Evolutionary conservation across 2,329 filamentous ascomycete species (phyloP), one percentile per base, ranked within the genome.

Genomic region (Apiospora arundinis): DNA sequence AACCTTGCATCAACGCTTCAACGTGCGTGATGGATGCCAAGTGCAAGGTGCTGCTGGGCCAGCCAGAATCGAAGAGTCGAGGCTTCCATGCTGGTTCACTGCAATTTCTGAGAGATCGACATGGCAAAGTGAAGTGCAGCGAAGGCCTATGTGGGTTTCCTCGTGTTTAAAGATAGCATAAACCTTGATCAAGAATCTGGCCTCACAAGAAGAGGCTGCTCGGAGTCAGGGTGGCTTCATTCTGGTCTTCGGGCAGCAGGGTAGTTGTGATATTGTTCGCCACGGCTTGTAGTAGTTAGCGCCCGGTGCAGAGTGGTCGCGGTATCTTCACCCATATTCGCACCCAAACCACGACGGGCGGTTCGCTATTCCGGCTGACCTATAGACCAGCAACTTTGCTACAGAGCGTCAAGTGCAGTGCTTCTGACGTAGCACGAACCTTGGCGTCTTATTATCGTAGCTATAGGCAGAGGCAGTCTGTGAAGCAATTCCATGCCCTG

Each of bases 91-190:
- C 49, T 18, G 49, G 12, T 32, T 32, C 25, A 32, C 28, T 37
- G 52, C 28, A 37, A 60, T 60, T 60, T 32, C 6, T 21, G 16
- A 37, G 4, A 3, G 52, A 60, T 60, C 52, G 52, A 60, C 52
- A 60, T 60, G 52, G 52, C 52, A 60, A 60, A 60, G 52, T 60
- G 28, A 28, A 60, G 49, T 5, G 49, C 32, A 32, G 32, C 32
- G 32, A 32, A 56, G 28, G 16, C 52, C 8, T 21, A 40, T 63
- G 56, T 63, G 32, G 56, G 56, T 63, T 40, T 3, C 56, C 56
- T 63, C 56, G 56, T 63, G 56, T 63, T 63, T 63, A 63, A 63
- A 40, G 28, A 63, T 63, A 63, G 56, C 16, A 63, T 14, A 28
- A 40, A 40, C 18, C 56, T 63, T 63, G 32, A 63, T 63, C 14